Conservation (phyloP, 768 basidiomycete species). For the Hebeloma cylindrosporum region DNA sequence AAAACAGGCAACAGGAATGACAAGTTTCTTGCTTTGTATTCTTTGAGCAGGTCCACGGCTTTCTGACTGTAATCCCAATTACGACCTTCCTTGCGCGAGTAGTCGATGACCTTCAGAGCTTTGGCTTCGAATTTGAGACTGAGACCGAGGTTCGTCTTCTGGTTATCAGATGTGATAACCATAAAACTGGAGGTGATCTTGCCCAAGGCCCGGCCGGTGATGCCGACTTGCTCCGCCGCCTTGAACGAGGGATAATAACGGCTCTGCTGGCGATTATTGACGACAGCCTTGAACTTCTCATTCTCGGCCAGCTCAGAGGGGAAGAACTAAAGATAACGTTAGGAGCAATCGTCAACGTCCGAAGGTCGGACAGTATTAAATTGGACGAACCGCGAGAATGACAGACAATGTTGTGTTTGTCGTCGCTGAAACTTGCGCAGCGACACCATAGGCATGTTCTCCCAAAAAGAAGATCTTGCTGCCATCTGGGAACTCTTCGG, state of each 20-base stretch:
- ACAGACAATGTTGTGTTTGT: conserved; percentile 73
- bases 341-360: conserved; percentile 3
- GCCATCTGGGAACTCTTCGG: conserved; percentile 87
- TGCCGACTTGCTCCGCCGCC: conserved; percentile 68
- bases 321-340: conserved; percentile 62
- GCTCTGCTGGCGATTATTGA: conserved; percentile 48
- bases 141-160: conserved; percentile 88
- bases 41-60: conserved; percentile 73
- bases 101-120: conserved; percentile 88
- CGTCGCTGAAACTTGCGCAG: conserved; percentile 83
- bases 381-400: conserved; percentile 70
- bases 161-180: conserved; percentile 72
- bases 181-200: conserved; percentile 94
- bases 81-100: conserved; percentile 79
- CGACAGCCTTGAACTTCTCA: conserved; percentile 71
- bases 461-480: conserved; percentile 96
- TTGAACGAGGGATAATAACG: conserved; percentile 80
- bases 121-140: conserved; percentile 97
- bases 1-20: neutral
- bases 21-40: conserved; percentile 71
- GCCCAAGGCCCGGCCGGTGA: conserved; percentile 79
- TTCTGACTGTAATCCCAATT: conserved; percentile 95
- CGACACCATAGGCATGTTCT: conserved; percentile 92
- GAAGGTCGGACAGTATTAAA: neutral
- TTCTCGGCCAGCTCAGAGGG: conserved; percentile 81